Base-by-base conservation (phyloP, 768 basidiomycete species). In the Cystoderma amianthinum region DNA sequence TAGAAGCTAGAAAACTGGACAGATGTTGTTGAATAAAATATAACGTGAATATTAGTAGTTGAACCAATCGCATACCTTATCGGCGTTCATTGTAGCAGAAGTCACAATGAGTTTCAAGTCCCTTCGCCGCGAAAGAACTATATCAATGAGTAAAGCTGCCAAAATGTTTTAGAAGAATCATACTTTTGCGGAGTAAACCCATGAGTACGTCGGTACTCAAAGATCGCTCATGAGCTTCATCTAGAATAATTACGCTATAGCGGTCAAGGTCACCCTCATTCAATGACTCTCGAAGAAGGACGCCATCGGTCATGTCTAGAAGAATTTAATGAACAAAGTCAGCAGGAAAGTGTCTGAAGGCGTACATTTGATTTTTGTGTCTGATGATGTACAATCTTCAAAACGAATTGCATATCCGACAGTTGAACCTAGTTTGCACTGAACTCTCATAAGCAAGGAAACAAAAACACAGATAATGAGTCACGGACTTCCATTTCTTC, bases 331-430 rank as follows among this genome's bases (percentile, higher is more conserved):
- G 32, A 20, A 41, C 4, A 43, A 21, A 18, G n/a, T 7, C 12
- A 7, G 15, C 9, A 9, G 45, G 33, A 48, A 15, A 34, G 6
- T 11, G 17, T 36, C 10, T 34, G 23, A 28, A 30, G 17, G 11
- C 82, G 45, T 45, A 94, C 94, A 98, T 68, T 99, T 99, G 57
- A 98, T 97, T 60, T 86, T 95, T 2, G 96, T 99, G 36, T 92
- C 86, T 1, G 85, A 69, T 0, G 86, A 84, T 2, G 96, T 99
- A 55, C 93, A 96, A 58, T 99, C 96, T 61, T 99, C 96, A 50
- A 99, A 98, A 42, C 96, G 91, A 58, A 99, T 98, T 10, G 92
- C 90, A 59, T 99, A 99, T 10, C 96, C 96, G 15, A 99, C 96
- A 1, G 80, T 82, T 3, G 74, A 71, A 5, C 95, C 96, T 1